These are phyloP conservation scores for Solanum etuberosum DNA, from an alignment of 257 asterid genomes.

Conservation along the genomic window DNA sequence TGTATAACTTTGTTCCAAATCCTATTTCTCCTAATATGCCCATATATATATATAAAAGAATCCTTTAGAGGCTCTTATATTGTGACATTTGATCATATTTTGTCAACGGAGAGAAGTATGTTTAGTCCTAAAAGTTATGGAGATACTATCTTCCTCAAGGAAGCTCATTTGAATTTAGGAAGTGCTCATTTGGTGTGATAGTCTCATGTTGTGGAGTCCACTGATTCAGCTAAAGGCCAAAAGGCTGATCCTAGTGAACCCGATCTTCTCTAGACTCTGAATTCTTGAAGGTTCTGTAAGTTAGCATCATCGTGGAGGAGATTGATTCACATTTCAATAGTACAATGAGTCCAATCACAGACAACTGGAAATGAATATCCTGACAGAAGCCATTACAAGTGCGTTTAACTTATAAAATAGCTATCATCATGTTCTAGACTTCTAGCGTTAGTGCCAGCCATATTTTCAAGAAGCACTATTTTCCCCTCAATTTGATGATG, in stretches of 20 bases:
- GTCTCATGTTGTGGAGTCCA: not conserved
- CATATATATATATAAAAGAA: not conserved
- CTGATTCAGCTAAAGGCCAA: not conserved
- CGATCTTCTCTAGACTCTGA: not conserved
- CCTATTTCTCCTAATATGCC: not conserved
- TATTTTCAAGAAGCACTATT: not conserved
- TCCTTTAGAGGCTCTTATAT: not conserved
- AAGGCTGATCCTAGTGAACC: not conserved
- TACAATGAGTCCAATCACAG: not conserved
- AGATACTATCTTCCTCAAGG: not conserved
- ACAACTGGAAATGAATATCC: not conserved
- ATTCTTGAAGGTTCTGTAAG: not conserved
- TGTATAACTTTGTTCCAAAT: not conserved
- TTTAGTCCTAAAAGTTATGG: not conserved
- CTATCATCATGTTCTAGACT: not conserved
- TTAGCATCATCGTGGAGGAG: not conserved
- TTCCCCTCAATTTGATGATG: not conserved
- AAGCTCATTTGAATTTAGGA: not conserved
- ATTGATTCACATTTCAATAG: not conserved
- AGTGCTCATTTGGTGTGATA: not conserved
- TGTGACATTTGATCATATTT: not conserved
- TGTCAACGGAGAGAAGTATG: not conserved
- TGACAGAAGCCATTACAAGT: not conserved
- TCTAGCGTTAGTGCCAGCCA: not conserved
- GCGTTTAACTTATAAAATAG: not conserved